A percentile compares a stretch with the other conserved stretches of the same genome.
Evolutionary conservation across 2,329 filamentous ascomycete species (phyloP).

Genomic region (Sporothrix humicola): DNA sequence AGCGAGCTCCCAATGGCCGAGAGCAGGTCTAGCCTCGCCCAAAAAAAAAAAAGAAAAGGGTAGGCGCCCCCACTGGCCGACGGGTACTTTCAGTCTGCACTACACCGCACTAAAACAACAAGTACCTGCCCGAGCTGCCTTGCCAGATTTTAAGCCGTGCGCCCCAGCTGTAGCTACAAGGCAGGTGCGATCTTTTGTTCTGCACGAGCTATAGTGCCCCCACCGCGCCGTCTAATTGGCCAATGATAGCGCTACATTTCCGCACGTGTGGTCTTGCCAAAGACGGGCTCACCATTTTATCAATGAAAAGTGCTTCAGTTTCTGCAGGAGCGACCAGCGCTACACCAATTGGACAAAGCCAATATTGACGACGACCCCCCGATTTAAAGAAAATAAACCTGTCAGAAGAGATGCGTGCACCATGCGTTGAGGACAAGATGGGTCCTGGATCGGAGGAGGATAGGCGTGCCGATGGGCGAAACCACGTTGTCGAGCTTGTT

Average conservation of each 20-base stretch:
- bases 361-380: neutral
- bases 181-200: neutral
- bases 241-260: conserved; percentile 22
- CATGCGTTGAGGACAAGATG: neutral
- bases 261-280: conserved; percentile 27
- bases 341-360: neutral
- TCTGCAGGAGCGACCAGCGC: conserved; percentile 17
- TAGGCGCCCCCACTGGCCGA: neutral
- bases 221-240: conserved; percentile 22
- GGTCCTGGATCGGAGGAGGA: neutral
- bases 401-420: conserved; percentile 7
- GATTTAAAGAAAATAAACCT: neutral
- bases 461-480: neutral
- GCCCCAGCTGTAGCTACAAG: neutral
- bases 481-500: neutral
- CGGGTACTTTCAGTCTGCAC: neutral
- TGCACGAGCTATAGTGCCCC: neutral
- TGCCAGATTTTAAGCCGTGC: neutral
- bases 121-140: neutral
- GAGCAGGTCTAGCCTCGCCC: conserved; percentile 1
- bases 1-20: neutral
- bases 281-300: neutral
- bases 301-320: neutral
- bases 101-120: neutral
- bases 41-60: neutral